Evolutionary conservation across 2,329 filamentous ascomycete species (phyloP), one percentile per base, ranked within the genome.

Genomic region (Ceratocystis alfenasii): DNA sequence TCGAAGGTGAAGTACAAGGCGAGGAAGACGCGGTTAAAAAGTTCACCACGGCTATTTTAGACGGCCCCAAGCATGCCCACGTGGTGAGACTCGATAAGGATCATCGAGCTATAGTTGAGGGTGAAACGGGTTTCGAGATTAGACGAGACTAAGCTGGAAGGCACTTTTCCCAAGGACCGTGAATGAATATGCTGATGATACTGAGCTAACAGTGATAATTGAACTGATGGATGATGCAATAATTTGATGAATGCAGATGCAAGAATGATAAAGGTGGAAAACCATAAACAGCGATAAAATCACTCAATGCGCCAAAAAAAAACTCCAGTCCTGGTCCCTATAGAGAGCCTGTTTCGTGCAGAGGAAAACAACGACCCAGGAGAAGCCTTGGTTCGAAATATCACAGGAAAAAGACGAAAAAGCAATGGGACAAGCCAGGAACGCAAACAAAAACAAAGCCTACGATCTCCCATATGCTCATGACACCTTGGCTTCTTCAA

Each of bases 1-100:
- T 97, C 60, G 85, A 90, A 72, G 93, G 93, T 30, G 92, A 96
- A 76, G 91, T 87, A 4, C 93, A 97, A 74, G 92, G 90, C 36
- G 79, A 82, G 1, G 80, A 85, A 1, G 80, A 84, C 0, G 76
- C 81, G 1, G 74, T 97, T 30, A 76, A 84, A 64, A 82, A 84
- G 65, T 87, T 96, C 69, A 76, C 95, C 45, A 83, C 87, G 70
- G 85, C 90, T 69, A 77, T 96, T 60, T 82, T 90, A 71, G 81
- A 84, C 64, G 93, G 93, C 0, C 92, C 92, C 0, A 77, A 80
- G 0, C 79, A 83, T 65, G 86, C 92, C 1, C 82, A 82, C 28
- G 93, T 97, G 0, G 84, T 85, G 46, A 86, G 87, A 70, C 77
- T 96, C 6, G 87, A 92, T 69, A 84, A 85, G 69, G 82, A 85